Evolutionary conservation across 208 protist genomes (phyloP).

Genomic region (Crithidia bombi): DNA sequence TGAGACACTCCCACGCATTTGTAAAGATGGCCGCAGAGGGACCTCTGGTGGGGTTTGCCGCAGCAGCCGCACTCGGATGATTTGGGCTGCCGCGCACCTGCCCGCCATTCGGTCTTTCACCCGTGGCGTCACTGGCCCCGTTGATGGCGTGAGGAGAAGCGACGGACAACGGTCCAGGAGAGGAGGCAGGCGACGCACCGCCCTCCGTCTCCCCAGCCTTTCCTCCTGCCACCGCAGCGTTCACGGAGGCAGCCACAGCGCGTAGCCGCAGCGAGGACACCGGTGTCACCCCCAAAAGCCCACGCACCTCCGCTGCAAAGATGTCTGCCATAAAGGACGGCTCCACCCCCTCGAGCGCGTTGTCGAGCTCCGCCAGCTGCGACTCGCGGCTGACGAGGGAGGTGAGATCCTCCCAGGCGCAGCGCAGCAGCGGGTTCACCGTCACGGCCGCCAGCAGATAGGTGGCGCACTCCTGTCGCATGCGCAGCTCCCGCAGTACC

Average conservation of each 20-base stretch:
- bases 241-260: constrained; percentile 10
- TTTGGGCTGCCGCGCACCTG: not conserved
- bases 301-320: constrained; percentile 66
- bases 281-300: constrained; percentile 65
- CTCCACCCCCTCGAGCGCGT: constrained; percentile 34
- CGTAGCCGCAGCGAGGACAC: constrained; percentile 31
- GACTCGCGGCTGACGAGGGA: constrained; percentile 66
- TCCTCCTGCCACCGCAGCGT: not conserved
- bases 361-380: constrained; percentile 73
- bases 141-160: constrained; percentile 5
- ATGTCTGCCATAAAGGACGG: constrained; percentile 73
- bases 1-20: constrained; percentile 71
- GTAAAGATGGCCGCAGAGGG: constrained; percentile 14
- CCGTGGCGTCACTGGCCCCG: not conserved
- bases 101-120: not conserved
- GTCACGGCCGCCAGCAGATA: constrained; percentile 64
- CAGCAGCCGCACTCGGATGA: not conserved
- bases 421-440: constrained; percentile 78
- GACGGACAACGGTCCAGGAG: constrained; percentile 3
- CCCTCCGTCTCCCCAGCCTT: not conserved
- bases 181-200: not conserved
- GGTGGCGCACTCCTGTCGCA: constrained; percentile 77
- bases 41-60: not conserved
- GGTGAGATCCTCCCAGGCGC: constrained; percentile 82
- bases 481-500: constrained; percentile 74